Base-by-base conservation (phyloP, 2,329 filamentous ascomycete species). In the Botrytis tulipae region DNA sequence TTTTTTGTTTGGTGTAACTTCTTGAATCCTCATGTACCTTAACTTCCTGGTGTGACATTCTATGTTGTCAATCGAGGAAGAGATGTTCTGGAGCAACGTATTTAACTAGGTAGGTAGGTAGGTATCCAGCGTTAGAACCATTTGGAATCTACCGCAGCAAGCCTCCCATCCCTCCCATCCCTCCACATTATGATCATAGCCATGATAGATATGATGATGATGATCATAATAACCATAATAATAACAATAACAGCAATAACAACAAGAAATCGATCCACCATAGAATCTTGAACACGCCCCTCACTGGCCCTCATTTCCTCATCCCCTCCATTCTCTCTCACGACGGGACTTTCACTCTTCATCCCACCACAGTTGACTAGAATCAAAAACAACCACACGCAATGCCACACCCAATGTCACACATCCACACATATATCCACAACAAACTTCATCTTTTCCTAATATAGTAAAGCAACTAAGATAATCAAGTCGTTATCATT, bases 381-480 rank as follows among this genome's bases (percentile, higher is more conserved):
- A 51, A 10, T 32, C 35, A 40, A 20, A 29, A 9, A 25, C 12
- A 57, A 25, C 25, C 66, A 69, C 20, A 44, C 22, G 1, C 48
- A 54, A 54, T 54, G 48, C 48, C 48, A 54, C 48, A 54, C 48
- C 48, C 48, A 54, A 54, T 54, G 48, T 54, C 48, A 54, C 48
- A 54, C 37, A 70, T 44, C 35, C 12, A 42, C 44, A 18, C 3
- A 12, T 35, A 35, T 35, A 29, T 70, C 29, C 54, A 70, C n/a
- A 29, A n/a, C 65, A 67, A 51, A 18, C 65, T 67, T 51, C 65
- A 67, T 67, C 46, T 46, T 67, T 67, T 67, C 65, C 65, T 20
- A 51, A 25, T 48, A 2, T 37, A 37, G 65, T 16, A n/a, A 37
- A 37, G 46, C 2, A 29, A 4, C 12, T 3, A 8, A 8, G 51